Percentiles rank a stretch among this genome's conserved stretches.
Evolutionary conservation across 2,329 filamentous ascomycete species (phyloP).

Genomic region (Alternaria hordeiaustralica): DNA sequence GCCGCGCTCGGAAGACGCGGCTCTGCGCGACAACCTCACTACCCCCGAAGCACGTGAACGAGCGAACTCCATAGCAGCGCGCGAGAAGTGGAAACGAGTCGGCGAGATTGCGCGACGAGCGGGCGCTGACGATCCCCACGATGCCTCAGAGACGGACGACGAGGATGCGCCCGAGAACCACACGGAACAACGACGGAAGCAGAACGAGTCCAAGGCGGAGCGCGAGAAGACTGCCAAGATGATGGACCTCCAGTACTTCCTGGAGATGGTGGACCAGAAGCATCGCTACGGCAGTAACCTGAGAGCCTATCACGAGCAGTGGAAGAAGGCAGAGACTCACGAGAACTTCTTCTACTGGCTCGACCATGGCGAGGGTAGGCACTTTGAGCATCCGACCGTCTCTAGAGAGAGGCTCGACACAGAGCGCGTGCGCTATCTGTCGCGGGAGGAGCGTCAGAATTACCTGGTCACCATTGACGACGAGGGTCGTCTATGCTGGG

Average conservation of each 20-base stretch:
- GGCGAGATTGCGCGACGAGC: constrained; percentile 74
- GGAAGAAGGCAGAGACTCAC: constrained; percentile 76
- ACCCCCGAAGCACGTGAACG: constrained; percentile 36
- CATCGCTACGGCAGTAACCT: constrained; percentile 88
- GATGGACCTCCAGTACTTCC: constrained; percentile 86
- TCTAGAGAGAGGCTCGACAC: constrained; percentile 76
- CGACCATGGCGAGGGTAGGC: constrained; percentile 77
- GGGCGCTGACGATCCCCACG: constrained; percentile 68
- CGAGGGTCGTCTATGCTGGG: constrained; percentile 82
- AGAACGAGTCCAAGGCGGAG: constrained; percentile 60
- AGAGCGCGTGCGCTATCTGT: constrained; percentile 84
- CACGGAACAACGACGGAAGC: constrained; percentile 42
- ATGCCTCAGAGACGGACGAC: constrained; percentile 56
- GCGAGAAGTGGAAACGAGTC: constrained; percentile 77
- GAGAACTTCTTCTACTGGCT: constrained; percentile 97
- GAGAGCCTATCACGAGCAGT: constrained; percentile 80
- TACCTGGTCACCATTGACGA: constrained; percentile 80
- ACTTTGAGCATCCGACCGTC: constrained; percentile 73
- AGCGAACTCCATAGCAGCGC: constrained; percentile 55
- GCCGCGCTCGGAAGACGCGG: constrained; percentile 46
- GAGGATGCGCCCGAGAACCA: constrained; percentile 44
- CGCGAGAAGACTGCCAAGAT: constrained; percentile 72
- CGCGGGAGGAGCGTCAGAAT: constrained; percentile 77
- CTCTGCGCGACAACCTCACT: constrained; percentile 18
- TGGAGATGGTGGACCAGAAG: constrained; percentile 84